A percentile compares a stretch with the other conserved stretches of the same genome.
These are phyloP conservation scores for Hanseniaspora nectarophila DNA, from an alignment of 805 yeast genomes.

Conservation along the genomic window DNA sequence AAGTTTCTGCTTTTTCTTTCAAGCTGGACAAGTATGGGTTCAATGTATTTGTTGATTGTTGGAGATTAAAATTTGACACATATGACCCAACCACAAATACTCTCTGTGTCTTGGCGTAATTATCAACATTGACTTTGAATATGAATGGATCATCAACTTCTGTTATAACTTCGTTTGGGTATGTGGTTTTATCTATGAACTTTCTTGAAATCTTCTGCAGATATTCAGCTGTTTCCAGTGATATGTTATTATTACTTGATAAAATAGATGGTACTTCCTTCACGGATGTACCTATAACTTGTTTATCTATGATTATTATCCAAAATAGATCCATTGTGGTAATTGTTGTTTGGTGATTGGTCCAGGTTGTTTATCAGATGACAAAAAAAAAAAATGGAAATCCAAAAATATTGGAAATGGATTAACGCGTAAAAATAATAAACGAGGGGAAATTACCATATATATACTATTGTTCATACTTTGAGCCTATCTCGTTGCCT, in stretches of 20 bases:
- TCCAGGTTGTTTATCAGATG: neutral
- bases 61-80: neutral
- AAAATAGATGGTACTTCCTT: neutral
- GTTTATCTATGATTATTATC: slow-evolving; percentile 2
- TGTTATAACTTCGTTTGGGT: neutral
- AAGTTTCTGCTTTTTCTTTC: neutral
- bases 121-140: neutral
- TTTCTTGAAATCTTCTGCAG: neutral
- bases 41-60: neutral
- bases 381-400: neutral
- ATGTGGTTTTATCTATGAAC: neutral
- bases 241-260: neutral
- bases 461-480: neutral
- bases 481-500: slow-evolving; percentile 29
- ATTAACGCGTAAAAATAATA: neutral
- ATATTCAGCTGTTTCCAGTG: neutral
- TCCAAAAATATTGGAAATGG: no score
- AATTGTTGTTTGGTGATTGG: neutral
- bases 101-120: neutral
- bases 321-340: slow-evolving; percentile 6
- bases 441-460: no score
- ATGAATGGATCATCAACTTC: neutral
- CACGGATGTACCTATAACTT: neutral
- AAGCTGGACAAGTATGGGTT: neutral
- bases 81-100: neutral